Percentiles rank a stretch among this genome's conserved stretches.
phyloP scores from a whole-genome alignment of 768 basidiomycete species.

The Pholiota conissans region DNA sequence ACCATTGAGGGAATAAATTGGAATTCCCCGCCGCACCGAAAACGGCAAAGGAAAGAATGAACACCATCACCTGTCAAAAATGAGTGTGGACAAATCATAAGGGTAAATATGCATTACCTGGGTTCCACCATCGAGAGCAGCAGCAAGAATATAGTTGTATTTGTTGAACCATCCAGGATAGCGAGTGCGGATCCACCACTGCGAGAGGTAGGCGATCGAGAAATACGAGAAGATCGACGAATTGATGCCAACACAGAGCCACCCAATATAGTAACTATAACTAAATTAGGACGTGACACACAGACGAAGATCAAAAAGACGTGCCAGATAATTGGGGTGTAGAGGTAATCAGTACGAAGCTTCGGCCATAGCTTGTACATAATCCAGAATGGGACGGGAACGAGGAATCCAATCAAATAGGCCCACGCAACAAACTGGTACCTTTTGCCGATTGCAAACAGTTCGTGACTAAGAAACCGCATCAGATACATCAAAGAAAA shows the following conservation, averaged over 20 bases:
- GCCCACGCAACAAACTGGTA: constrained; percentile 53
- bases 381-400: constrained; percentile 57
- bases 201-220: constrained; percentile 42
- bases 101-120: constrained; percentile 19
- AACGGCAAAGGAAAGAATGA: constrained; percentile 50
- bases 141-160: constrained; percentile 42
- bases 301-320: constrained; percentile 1
- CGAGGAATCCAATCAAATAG: constrained; percentile 46
- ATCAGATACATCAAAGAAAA: background rate
- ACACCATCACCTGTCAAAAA: constrained; percentile 48
- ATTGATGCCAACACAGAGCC: constrained; percentile 52
- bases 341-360: constrained; percentile 43
- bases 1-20: constrained; percentile 53
- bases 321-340: constrained; percentile 47
- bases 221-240: constrained; percentile 42
- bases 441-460: constrained; percentile 41
- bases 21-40: constrained; percentile 50
- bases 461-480: constrained; percentile 31
- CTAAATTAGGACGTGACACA: background rate
- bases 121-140: constrained; percentile 37
- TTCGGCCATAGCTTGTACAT: constrained; percentile 43
- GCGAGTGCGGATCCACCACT: constrained; percentile 46
- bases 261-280: constrained; percentile 45
- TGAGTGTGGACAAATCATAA: constrained; percentile 5
- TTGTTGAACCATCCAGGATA: constrained; percentile 48